Evolutionary conservation across 352 stramenopile species (phyloP), one percentile per base, ranked within the genome.

Genomic region (Phytopythium delawarense): DNA sequence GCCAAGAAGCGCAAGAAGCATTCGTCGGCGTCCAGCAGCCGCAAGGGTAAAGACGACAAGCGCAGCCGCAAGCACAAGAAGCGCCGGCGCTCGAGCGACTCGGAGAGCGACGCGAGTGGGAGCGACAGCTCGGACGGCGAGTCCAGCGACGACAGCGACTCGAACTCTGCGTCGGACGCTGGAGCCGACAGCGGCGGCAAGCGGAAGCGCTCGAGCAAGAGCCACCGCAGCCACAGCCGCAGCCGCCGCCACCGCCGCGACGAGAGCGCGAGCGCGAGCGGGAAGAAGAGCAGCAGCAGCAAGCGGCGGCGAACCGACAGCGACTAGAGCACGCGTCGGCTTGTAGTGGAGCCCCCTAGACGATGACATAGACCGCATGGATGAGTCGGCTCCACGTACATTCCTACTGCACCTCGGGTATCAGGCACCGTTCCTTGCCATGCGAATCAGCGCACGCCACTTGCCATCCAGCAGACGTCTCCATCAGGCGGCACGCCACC

Each of bases 1-100:
- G 58, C 63, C 48, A 84, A 75, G 62, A 71, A 71, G 50, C 78
- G 71, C 57, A 75, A 76, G 56, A 82, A 79, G 62, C 60, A 59
- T 52, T 64, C 68, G 21, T 49, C 45, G 21, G 32, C 46, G 46
- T 52, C 46, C 46, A 52, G 46, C 23, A 61, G 57, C 20, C 57
- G 58, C 8, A 71, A 50, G 18, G 60, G 64, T 30, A 68, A 68
- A 44, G 46, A 66, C 13, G 62, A 50, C 23, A 71, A 54, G 59
- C 63, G 54, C 57, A 70, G 44, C 52, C 42, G 35, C 32, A 71
- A 63, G 23, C 67, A 39, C 50, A 56, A 53, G 37, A 37, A 52
- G 55, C 23, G 52, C 35, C 25, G 34, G 20, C 58, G 46, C 21
- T 54, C 64, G 7, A 78, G 59, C 30, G 61, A 69, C 16, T 73